Percentiles rank a stretch among this genome's conserved stretches.
These are phyloP conservation scores for Termitomyces sp. DNA, from an alignment of 768 basidiomycete species.

Conservation along the genomic window DNA sequence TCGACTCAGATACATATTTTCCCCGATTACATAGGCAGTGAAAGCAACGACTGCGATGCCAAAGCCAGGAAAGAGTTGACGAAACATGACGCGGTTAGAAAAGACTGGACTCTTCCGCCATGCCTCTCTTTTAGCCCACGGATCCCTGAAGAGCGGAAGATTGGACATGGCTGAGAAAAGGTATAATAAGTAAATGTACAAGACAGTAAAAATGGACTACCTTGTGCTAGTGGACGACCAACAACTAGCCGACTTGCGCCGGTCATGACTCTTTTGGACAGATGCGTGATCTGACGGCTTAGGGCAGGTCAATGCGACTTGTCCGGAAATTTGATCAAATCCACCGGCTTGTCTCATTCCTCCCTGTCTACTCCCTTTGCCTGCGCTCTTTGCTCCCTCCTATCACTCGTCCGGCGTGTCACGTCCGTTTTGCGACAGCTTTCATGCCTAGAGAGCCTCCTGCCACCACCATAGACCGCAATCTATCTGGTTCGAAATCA, in stretches of 20 bases:
- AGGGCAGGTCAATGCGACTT: slow-evolving; percentile 57
- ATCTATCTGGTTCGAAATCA: slow-evolving; percentile 41
- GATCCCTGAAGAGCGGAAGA: slow-evolving; percentile 80
- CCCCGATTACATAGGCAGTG: slow-evolving; percentile 82
- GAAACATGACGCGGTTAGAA: slow-evolving; percentile 80
- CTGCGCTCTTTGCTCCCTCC: slow-evolving; percentile 5
- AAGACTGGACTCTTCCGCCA: slow-evolving; percentile 93
- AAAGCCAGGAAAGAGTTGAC: slow-evolving; percentile 90
- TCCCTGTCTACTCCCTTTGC: slow-evolving; percentile 17
- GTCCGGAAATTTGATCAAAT: slow-evolving; percentile 32
- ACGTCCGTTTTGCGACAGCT: slow-evolving; percentile 19
- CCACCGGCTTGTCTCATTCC: slow-evolving; percentile 23
- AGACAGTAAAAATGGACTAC: slow-evolving; percentile 2
- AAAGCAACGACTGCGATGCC: slow-evolving; percentile 92
- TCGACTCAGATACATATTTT: slow-evolving; percentile 58
- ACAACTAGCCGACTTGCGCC: neutral
- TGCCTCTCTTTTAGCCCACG: slow-evolving; percentile 90
- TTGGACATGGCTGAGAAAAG: slow-evolving; percentile 43
- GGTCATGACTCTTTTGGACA: slow-evolving; percentile 2
- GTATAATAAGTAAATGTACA: slow-evolving; percentile 7
- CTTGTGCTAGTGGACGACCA: slow-evolving; percentile 8
- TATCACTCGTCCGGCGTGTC: slow-evolving; percentile 12
- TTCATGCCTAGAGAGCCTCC: slow-evolving; percentile 41
- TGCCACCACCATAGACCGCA: slow-evolving; percentile 59
- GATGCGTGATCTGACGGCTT: slow-evolving; percentile 32